These are phyloP conservation scores for Exidia glandulosa DNA, from an alignment of 768 basidiomycete species.

Conservation along the genomic window DNA sequence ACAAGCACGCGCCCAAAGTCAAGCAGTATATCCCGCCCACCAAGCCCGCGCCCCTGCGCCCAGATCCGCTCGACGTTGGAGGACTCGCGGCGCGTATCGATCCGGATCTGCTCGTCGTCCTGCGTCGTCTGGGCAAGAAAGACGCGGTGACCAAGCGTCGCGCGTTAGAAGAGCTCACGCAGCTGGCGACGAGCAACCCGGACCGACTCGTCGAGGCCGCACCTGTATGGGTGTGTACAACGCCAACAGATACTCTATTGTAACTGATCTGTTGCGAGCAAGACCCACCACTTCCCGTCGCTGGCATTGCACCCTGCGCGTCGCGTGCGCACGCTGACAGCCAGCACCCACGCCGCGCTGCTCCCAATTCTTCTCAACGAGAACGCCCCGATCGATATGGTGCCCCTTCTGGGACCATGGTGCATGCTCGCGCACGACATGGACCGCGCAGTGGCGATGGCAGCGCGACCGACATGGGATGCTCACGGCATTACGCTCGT, in stretches of 20 bases:
- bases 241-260: no score
- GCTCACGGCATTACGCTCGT: slow-evolving; percentile 14
- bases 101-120: slow-evolving; percentile 70
- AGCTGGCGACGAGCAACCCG: slow-evolving; percentile 9
- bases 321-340: slow-evolving; percentile 53
- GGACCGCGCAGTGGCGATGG: slow-evolving; percentile 47
- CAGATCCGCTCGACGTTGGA: slow-evolving; percentile 78
- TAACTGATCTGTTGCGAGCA: no score
- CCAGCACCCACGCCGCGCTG: slow-evolving; percentile 51
- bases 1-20: slow-evolving; percentile 46
- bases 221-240: slow-evolving; percentile 96
- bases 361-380: slow-evolving; percentile 51
- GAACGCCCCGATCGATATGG: slow-evolving; percentile 34
- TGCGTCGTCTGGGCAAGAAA: slow-evolving; percentile 80
- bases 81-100: slow-evolving; percentile 67
- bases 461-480: slow-evolving; percentile 16
- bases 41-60: slow-evolving; percentile 56
- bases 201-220: slow-evolving; percentile 52
- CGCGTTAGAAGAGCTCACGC: slow-evolving; percentile 71
- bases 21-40: slow-evolving; percentile 84
- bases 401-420: slow-evolving; percentile 63
- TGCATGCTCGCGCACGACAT: slow-evolving; percentile 58
- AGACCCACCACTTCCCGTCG: slow-evolving; percentile 72
- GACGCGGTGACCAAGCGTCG: slow-evolving; percentile 73
- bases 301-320: slow-evolving; percentile 74